phyloP scores from a whole-genome alignment of 2,329 filamentous ascomycete species.

The Lasiodiplodia theobromae region DNA sequence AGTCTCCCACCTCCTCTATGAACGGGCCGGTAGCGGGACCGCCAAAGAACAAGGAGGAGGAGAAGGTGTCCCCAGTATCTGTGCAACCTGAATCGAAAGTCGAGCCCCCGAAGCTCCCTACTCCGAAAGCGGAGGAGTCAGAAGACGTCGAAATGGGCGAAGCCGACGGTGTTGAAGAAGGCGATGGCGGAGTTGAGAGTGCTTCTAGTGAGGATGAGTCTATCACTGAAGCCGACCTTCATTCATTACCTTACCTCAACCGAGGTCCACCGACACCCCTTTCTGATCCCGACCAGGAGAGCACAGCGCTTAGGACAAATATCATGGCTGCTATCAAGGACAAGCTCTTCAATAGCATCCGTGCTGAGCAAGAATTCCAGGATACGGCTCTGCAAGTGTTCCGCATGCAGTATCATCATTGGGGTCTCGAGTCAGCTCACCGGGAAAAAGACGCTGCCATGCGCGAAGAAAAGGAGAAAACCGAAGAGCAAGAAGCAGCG shows the following conservation, averaged over 20 bases:
- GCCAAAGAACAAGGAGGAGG: conserved; percentile 5
- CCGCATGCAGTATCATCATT: conserved; percentile 48
- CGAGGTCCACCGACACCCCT: conserved; percentile 53
- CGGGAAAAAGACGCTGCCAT: conserved; percentile 49
- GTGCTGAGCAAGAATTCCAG: conserved; percentile 40
- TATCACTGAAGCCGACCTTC: conserved; percentile 49
- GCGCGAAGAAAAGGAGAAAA: conserved; percentile 42
- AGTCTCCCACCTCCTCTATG: background rate
- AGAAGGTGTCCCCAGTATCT: background rate
- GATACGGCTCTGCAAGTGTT: conserved; percentile 45
- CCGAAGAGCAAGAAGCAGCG: conserved; percentile 44
- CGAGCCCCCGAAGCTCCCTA: conserved; percentile 37
- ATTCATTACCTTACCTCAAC: conserved; percentile 54
- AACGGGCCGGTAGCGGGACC: background rate
- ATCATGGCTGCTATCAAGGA: conserved; percentile 46
- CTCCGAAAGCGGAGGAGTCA: conserved; percentile 45
- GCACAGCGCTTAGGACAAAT: conserved; percentile 43
- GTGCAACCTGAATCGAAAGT: background rate
- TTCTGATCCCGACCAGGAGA: conserved; percentile 52
- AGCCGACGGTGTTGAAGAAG: conserved; percentile 30
- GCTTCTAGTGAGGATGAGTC: conserved; percentile 32
- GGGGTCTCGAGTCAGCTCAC: conserved; percentile 49
- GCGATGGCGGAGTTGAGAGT: conserved; percentile 29
- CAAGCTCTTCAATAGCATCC: conserved; percentile 43
- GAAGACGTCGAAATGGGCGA: conserved; percentile 38